Evolutionary conservation across 768 basidiomycete genomes (phyloP), one percentile per base, ranked within the genome.

Genomic region (Kwoniella shandongensis): DNA sequence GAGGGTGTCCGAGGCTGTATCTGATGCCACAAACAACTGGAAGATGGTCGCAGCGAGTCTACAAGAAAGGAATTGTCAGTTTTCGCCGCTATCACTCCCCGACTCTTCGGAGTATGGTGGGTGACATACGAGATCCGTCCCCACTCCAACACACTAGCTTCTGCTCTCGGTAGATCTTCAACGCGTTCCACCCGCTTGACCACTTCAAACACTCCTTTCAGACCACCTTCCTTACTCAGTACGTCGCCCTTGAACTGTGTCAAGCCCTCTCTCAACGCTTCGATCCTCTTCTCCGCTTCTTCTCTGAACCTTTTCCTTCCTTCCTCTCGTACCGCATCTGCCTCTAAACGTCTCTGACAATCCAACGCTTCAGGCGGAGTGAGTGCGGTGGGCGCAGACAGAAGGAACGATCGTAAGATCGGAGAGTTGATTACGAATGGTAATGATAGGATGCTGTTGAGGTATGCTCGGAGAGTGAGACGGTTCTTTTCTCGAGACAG

Each of bases 21-120:
- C 96, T 20, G 91, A 84, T 0, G 96, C 96, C 27, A 96, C 84
- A 67, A 91, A 93, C 35, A 88, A 86, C 64, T 97, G 93, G 74
- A 98, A 99, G 38, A 97, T 86, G 2, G 96, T 93, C 4, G 96
- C 94, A 0, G 96, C 96, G 63, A 98, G 80, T 32, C 93, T 98
- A 68, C 8, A 30, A 18, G 40, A 47, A 51, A 51, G 17, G n/a
- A n/a, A 18, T 30, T 10, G 30, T 11, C 7, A n/a, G 41, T 42
- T 17, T 42, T 45, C 51, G 38, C 20, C 36, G 13, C 23, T 8
- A 4, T 13, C 15, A 4, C 4, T 47, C 5, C 23, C 45, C 45
- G 10, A 22, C 5, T 25, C 5, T 13, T n/a, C 27, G 6, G 45
- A 47, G 7, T 5, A 22, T 7, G 11, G 18, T 23, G 23, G n/a